phyloP scores from a whole-genome alignment of 352 stramenopile species.

The Globisporangium lucens region DNA sequence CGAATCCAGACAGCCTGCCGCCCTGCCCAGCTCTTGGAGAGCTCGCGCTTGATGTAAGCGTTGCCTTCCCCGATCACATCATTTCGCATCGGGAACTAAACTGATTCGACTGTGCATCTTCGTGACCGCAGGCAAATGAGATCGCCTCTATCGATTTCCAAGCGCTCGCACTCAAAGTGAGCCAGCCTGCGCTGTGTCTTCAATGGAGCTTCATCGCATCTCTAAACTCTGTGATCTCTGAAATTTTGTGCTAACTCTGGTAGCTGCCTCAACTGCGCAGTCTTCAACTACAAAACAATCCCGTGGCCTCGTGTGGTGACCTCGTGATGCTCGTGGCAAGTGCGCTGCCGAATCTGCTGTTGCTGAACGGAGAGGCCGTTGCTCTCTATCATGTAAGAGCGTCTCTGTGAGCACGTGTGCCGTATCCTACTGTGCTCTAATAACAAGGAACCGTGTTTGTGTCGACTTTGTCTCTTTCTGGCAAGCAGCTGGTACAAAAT shows the following conservation, averaged over 20 bases:
- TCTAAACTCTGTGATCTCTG: neutral
- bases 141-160: constrained; percentile 44
- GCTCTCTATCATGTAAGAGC: constrained; percentile 30
- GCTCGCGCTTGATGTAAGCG: constrained; percentile 40
- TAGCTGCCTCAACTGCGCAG: constrained; percentile 48
- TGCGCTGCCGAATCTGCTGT: constrained; percentile 42
- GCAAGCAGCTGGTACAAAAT: constrained; percentile 6
- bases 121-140: constrained; percentile 37
- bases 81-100: neutral
- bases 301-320: constrained; percentile 18
- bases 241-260: neutral
- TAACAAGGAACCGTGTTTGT: neutral
- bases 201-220: neutral
- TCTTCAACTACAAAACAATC: constrained; percentile 43
- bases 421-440: neutral
- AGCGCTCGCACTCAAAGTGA: constrained; percentile 32
- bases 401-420: neutral
- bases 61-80: neutral
- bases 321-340: constrained; percentile 21
- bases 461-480: neutral
- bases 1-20: constrained; percentile 36
- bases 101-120: no score
- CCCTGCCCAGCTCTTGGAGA: constrained; percentile 46
- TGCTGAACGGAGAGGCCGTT: constrained; percentile 54
- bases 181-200: neutral